Conservation (phyloP, 2,329 filamentous ascomycete species). For the Truncatella angustata region DNA sequence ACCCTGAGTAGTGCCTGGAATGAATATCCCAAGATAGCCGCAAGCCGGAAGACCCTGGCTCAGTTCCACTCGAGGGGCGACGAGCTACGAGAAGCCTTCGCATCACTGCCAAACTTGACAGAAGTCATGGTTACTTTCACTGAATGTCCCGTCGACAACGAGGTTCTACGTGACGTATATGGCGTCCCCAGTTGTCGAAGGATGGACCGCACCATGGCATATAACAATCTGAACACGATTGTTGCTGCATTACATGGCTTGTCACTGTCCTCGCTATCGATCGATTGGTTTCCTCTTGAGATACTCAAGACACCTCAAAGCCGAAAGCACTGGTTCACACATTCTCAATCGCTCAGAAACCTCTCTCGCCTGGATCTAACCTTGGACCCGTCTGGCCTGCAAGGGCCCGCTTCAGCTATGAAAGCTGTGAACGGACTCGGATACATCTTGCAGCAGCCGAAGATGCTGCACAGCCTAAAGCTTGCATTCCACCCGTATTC, state of each 20-base stretch:
- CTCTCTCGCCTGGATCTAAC: slow-evolving; percentile 38
- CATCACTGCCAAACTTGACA: slow-evolving; percentile 36
- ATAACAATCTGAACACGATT: slow-evolving; percentile 38
- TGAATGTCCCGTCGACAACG: slow-evolving; percentile 37
- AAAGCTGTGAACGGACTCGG: slow-evolving; percentile 42
- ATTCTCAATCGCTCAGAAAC: slow-evolving; percentile 36
- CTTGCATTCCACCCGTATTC: slow-evolving; percentile 41
- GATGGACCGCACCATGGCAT: slow-evolving; percentile 34
- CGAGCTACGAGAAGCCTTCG: slow-evolving; percentile 37
- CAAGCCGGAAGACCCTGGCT: slow-evolving; percentile 29
- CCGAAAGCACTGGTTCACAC: slow-evolving; percentile 40
- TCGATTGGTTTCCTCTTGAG: slow-evolving; percentile 43
- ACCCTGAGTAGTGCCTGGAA: slow-evolving; percentile 34
- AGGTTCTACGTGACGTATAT: slow-evolving; percentile 35
- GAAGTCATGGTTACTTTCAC: slow-evolving; percentile 41
- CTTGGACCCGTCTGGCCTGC: slow-evolving; percentile 36
- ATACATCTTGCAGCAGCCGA: slow-evolving; percentile 37
- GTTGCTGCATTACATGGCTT: slow-evolving; percentile 36
- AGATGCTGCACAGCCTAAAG: slow-evolving; percentile 34
- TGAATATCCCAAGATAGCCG: slow-evolving; percentile 35
- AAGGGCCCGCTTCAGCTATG: slow-evolving; percentile 35
- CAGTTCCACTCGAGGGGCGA: slow-evolving; percentile 34
- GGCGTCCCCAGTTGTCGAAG: slow-evolving; percentile 37
- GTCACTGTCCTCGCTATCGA: slow-evolving; percentile 34
- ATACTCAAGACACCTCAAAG: slow-evolving; percentile 35